Evolutionary conservation across 805 yeast species (phyloP).

Genomic region (Metschnikowia dekortorum): DNA sequence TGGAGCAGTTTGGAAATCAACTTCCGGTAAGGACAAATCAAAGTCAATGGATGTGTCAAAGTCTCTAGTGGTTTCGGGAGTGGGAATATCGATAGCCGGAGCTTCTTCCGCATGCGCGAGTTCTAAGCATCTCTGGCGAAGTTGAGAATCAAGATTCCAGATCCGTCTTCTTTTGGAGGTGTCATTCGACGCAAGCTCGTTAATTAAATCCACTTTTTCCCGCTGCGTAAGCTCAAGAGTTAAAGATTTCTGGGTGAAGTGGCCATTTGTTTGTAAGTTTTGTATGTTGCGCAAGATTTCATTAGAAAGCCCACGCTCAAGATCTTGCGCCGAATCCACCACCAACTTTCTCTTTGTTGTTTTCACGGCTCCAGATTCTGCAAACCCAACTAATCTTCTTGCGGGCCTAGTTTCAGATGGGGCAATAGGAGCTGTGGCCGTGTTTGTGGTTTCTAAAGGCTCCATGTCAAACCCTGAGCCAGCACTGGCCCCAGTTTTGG

Average conservation of each 20-base stretch:
- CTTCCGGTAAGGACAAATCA: constrained; percentile 24
- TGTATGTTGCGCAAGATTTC: constrained; percentile 32
- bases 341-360: constrained; percentile 44
- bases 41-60: constrained; percentile 21
- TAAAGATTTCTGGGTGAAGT: constrained; percentile 17
- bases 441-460: constrained; percentile 34
- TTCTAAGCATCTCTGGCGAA: constrained; percentile 27
- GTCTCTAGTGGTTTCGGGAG: constrained; percentile 7
- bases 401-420: constrained; percentile 18
- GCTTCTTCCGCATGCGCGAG: constrained; percentile 22
- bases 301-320: constrained; percentile 40
- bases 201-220: constrained; percentile 32
- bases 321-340: constrained; percentile 42
- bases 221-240: constrained; percentile 25
- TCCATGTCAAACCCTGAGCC: constrained; percentile 11
- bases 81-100: constrained; percentile 2
- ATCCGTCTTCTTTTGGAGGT: constrained; percentile 26
- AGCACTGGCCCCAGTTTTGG: neutral
- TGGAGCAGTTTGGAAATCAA: constrained; percentile 19
- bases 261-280: constrained; percentile 18
- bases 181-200: constrained; percentile 30
- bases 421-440: constrained; percentile 18
- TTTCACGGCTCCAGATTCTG: constrained; percentile 41
- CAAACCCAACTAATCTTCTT: constrained; percentile 28
- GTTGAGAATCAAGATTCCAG: constrained; percentile 28